phyloP scores from a whole-genome alignment of 768 basidiomycete genomes.

The Dictyophora rubrovolvata region DNA sequence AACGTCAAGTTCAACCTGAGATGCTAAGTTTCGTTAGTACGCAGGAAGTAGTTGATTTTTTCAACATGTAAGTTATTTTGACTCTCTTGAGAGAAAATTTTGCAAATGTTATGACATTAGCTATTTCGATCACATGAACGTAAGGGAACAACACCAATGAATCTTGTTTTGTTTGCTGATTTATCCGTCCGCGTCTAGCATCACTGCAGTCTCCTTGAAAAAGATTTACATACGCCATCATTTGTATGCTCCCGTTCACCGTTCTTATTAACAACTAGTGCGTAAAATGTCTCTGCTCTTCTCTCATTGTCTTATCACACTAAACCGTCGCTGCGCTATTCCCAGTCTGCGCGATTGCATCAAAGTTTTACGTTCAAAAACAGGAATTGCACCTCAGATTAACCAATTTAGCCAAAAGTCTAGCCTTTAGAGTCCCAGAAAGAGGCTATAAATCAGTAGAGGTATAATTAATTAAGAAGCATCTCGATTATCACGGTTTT shows the following conservation, averaged over 20 bases:
- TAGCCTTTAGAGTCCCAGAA: constrained; percentile 81
- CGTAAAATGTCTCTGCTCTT: constrained; percentile 19
- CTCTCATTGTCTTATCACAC: background rate
- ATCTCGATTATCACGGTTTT: background rate
- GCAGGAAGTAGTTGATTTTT: constrained; percentile 85
- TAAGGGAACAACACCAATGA: constrained; percentile 23
- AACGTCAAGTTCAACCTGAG: constrained; percentile 85
- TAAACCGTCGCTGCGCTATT: background rate
- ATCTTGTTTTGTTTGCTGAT: constrained; percentile 7
- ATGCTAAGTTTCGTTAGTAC: constrained; percentile 82
- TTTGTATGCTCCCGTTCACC: constrained; percentile 91
- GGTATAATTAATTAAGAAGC: constrained; percentile 8
- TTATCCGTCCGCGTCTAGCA: constrained; percentile 32
- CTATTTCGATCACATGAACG: constrained; percentile 69
- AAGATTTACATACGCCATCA: constrained; percentile 86
- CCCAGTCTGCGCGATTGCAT: constrained; percentile 88
- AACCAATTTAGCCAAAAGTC: constrained; percentile 72
- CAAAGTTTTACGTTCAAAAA: constrained; percentile 76
- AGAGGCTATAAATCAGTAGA: constrained; percentile 88
- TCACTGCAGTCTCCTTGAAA: constrained; percentile 74
- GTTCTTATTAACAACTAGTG: constrained; percentile 88
- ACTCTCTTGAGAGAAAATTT: background rate
- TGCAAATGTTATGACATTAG: constrained; percentile 25
- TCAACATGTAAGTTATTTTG: constrained; percentile 62
- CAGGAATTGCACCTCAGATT: constrained; percentile 75